phyloP scores from a whole-genome alignment of 106 monocot genomes.

The Acanthochlamys bracteata region DNA sequence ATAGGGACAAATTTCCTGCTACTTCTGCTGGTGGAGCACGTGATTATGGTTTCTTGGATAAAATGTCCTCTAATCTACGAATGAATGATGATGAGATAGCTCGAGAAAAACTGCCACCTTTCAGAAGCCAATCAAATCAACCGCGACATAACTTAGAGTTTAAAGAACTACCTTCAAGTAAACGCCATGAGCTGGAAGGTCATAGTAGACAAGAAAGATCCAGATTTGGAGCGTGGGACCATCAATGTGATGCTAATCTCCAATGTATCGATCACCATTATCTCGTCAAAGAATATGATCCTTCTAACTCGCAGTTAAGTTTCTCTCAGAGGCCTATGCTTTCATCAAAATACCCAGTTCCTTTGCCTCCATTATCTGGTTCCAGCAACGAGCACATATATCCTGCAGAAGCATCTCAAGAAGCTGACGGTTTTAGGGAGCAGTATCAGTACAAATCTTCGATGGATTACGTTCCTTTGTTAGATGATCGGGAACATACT shows the following conservation, averaged over 20 bases:
- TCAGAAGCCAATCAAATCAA: constrained; percentile 2
- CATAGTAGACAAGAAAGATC: constrained; percentile 9
- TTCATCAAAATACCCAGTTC: not conserved
- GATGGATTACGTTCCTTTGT: constrained; percentile 1
- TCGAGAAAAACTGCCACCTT: not conserved
- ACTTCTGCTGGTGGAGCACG: not conserved
- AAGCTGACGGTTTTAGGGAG: not conserved
- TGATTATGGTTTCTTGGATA: not conserved
- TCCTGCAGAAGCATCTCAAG: not conserved
- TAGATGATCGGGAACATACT: constrained; percentile 1
- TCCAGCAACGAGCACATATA: not conserved
- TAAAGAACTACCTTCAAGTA: not conserved
- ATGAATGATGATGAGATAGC: no score
- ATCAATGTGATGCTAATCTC: not conserved
- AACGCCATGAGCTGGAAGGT: not conserved
- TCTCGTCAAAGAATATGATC: not conserved
- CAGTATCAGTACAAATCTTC: not conserved
- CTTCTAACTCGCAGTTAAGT: not conserved
- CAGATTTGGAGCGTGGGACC: not conserved
- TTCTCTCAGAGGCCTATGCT: not conserved
- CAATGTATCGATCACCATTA: not conserved
- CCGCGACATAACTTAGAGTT: not conserved
- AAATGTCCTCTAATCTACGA: not conserved
- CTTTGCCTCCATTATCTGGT: not conserved
- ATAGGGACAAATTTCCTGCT: not conserved